Conservation (phyloP, 2,329 filamentous ascomycete genomes). For the Trichophyton simii region DNA sequence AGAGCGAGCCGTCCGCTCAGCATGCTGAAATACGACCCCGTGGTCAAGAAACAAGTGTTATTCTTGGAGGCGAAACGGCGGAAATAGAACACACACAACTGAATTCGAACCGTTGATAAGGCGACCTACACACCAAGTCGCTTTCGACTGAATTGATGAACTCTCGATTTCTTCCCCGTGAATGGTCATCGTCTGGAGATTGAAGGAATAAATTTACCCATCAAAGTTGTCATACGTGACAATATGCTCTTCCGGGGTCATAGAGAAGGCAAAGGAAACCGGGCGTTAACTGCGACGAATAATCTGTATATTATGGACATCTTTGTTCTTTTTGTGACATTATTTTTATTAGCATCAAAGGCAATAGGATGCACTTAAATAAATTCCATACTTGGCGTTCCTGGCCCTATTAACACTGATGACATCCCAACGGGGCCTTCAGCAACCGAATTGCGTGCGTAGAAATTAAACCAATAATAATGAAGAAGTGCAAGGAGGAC, state of each 20-base stretch:
- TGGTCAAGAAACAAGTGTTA: conserved; percentile 89
- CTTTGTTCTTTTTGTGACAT: neutral
- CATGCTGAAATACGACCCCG: conserved; percentile 98
- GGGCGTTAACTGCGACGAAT: neutral
- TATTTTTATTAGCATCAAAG: neutral
- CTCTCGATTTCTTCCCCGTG: neutral
- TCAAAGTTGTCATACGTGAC: neutral
- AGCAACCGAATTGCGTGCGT: neutral
- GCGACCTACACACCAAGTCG: neutral
- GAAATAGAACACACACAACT: conserved; percentile 19
- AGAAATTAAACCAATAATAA: no score
- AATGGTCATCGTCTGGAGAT: neutral
- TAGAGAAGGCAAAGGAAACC: neutral
- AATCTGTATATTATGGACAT: neutral
- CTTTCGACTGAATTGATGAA: neutral
- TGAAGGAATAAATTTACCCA: neutral
- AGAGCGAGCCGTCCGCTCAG: conserved; percentile 72
- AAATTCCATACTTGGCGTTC: neutral
- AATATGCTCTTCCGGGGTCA: no score
- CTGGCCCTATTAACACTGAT: neutral
- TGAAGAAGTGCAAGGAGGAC: no score
- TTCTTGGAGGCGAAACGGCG: conserved; percentile 85
- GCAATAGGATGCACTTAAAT: neutral
- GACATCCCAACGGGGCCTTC: neutral
- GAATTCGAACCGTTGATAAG: neutral